Evolutionary conservation across 169 alveolate genomes (phyloP), one percentile per base, ranked within the genome.

Genomic region (Plasmodium ovale): DNA sequence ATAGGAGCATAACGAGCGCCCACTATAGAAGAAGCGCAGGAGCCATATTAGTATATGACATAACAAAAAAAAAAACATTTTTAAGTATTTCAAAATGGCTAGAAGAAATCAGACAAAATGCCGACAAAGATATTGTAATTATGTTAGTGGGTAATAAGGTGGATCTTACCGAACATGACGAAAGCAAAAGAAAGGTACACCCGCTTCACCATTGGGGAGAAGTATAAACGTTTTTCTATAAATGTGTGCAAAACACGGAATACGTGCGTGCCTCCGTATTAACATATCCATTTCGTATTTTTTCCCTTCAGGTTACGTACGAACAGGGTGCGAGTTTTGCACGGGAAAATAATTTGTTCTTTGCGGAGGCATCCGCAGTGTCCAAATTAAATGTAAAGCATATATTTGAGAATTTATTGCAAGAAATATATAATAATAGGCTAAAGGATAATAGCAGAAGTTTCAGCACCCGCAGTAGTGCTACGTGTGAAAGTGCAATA

Each of bases 141-240:
- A 97, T 97, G 96, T 95, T 99, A 44, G 99, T 99, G 3, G 99
- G 99, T 42, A 99, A 99, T 94, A 98, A 98, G 94, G 95, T 98
- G n/a, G 99, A 99, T 89, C 93, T 97, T 47, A 97, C 97, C 54
- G 98, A 97, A 31, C 93, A 95, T 33, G 97, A 97, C 82, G 97
- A 98, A 33, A 87, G 93, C 23, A 89, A 88, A 49, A 91, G 99
- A 74, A 98, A 98, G 95, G 99, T 97, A 29, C 62, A 84, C 37
- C 33, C 82, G 0, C 51, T n/a, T n/a, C n/a, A n/a, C n/a, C n/a
- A n/a, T n/a, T n/a, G n/a, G n/a, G n/a, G n/a, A n/a, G n/a, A n/a
- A n/a, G n/a, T n/a, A n/a, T n/a, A n/a, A n/a, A n/a, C n/a, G n/a
- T n/a, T n/a, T n/a, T n/a, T n/a, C n/a, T n/a, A n/a, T n/a, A n/a